A percentile compares a stretch with the other conserved stretches of the same genome.
Evolutionary conservation across 192 early-diverging fungal species (phyloP).

Genomic region (Coemansia umbellata): DNA sequence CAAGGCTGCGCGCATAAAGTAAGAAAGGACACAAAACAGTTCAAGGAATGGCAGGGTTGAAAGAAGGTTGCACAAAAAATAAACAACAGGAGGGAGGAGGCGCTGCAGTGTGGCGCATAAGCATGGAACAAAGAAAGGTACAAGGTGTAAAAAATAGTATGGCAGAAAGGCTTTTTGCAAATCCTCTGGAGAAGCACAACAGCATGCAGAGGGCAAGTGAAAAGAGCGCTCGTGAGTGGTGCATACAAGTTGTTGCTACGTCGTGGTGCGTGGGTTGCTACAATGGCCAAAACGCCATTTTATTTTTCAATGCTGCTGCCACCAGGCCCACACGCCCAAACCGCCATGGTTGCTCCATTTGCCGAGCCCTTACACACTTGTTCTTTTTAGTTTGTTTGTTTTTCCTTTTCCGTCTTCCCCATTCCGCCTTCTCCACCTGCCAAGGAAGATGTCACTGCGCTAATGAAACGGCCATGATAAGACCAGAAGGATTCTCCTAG

Average conservation of each 20-base stretch:
- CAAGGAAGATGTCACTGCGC: not conserved
- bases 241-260: too few relatives aligned
- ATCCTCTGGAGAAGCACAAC: conserved; percentile 5
- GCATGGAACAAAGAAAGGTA: conserved; percentile 7
- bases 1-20: not conserved
- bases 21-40: not conserved
- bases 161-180: conserved; percentile 3
- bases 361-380: too few relatives aligned
- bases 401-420: not conserved
- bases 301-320: not conserved
- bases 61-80: not conserved
- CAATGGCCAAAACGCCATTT: too few relatives aligned
- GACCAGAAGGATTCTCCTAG: too few relatives aligned
- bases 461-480: not conserved
- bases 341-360: conserved; percentile 2
- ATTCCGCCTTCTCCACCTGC: not conserved
- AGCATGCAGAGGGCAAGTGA: conserved; percentile 4
- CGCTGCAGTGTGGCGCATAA: conserved; percentile 17
- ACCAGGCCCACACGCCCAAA: not conserved
- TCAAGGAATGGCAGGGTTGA: not conserved
- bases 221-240: not conserved
- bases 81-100: not conserved
- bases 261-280: too few relatives aligned
- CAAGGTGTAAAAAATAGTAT: not conserved
- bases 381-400: not conserved